phyloP scores from a whole-genome alignment of 345 rosid species.

The Erysimum cheiranthoides region DNA sequence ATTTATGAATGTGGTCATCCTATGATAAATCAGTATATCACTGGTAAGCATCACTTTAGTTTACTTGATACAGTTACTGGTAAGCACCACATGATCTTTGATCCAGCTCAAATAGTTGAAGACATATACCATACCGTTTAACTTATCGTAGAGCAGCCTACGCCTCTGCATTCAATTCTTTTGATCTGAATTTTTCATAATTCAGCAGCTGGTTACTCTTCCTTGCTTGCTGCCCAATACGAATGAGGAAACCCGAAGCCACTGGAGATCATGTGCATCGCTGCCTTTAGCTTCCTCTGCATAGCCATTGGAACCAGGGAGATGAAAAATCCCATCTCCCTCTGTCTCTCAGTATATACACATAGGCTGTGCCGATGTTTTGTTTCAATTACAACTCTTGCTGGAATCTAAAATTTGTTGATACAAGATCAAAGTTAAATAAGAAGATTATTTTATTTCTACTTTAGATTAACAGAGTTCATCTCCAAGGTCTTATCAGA shows the following conservation, averaged over 20 bases:
- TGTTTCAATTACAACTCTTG: conserved; percentile 23
- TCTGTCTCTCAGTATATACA: conserved; percentile 6
- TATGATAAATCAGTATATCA: conserved; percentile 42
- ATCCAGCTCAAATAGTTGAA: too few species aligned
- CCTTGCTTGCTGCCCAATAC: background rate
- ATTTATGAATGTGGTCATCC: conserved; percentile 79
- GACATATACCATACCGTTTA: too few species aligned
- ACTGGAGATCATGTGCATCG: conserved; percentile 14
- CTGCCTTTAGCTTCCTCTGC: conserved; percentile 10
- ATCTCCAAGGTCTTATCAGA: conserved; percentile 20
- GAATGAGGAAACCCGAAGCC: background rate
- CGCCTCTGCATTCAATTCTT: conserved; percentile 12
- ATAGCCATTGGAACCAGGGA: background rate
- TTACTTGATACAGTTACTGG: too few species aligned
- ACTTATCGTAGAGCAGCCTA: too few species aligned
- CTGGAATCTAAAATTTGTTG: conserved; percentile 20
- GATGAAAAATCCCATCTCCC: background rate
- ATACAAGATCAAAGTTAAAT: conserved; percentile 5
- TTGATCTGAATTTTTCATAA: too few species aligned
- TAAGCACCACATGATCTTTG: too few species aligned
- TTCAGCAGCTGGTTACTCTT: too few species aligned
- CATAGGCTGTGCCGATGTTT: conserved; percentile 13
- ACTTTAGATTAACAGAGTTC: conserved; percentile 4
- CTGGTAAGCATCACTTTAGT: conserved; percentile 34
- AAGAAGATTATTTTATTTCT: background rate